Percentiles rank a stretch among this genome's conserved stretches.
These are phyloP conservation scores for Moesziomyces antarcticus DNA, from an alignment of 1,284 basidiomycete species.

Conservation along the genomic window DNA sequence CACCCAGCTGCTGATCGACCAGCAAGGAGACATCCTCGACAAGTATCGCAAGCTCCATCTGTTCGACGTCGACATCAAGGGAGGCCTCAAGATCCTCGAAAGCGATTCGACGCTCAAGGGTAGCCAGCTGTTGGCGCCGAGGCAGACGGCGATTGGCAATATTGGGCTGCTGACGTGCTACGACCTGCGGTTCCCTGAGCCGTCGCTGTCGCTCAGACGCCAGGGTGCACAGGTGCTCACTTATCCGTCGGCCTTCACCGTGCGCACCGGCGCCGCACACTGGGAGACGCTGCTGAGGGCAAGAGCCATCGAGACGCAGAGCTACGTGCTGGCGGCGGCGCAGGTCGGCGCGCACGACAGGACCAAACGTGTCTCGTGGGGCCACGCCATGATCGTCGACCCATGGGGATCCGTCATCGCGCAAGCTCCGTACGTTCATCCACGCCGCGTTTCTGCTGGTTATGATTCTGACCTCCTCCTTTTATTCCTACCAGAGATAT, in stretches of 20 bases:
- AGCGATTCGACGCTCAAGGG: slow-evolving; percentile 69
- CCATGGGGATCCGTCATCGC: slow-evolving; percentile 65
- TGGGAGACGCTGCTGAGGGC: slow-evolving; percentile 66
- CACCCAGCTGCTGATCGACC: slow-evolving; percentile 70
- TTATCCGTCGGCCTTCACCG: slow-evolving; percentile 71
- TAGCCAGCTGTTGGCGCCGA: slow-evolving; percentile 61
- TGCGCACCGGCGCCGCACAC: slow-evolving; percentile 68
- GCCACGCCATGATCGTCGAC: slow-evolving; percentile 67
- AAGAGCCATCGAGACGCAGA: slow-evolving; percentile 69
- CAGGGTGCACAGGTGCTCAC: slow-evolving; percentile 70
- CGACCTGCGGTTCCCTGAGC: slow-evolving; percentile 72
- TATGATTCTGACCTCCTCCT: background rate
- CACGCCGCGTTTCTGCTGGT: too few species aligned
- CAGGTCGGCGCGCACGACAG: slow-evolving; percentile 67
- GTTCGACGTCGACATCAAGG: slow-evolving; percentile 71
- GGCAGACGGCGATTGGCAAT: slow-evolving; percentile 68
- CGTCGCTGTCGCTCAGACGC: slow-evolving; percentile 68
- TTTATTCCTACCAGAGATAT: slow-evolving; percentile 38
- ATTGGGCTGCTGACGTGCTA: slow-evolving; percentile 71
- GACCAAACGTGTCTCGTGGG: slow-evolving; percentile 60
- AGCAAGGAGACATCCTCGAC: slow-evolving; percentile 67
- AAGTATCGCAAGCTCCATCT: slow-evolving; percentile 71
- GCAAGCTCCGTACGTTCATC: slow-evolving; percentile 47
- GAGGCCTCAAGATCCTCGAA: slow-evolving; percentile 63
- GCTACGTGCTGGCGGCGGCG: slow-evolving; percentile 67